Base-by-base conservation (phyloP, 129 eudicot genomes). In the Dittrichia graveolens region DNA sequence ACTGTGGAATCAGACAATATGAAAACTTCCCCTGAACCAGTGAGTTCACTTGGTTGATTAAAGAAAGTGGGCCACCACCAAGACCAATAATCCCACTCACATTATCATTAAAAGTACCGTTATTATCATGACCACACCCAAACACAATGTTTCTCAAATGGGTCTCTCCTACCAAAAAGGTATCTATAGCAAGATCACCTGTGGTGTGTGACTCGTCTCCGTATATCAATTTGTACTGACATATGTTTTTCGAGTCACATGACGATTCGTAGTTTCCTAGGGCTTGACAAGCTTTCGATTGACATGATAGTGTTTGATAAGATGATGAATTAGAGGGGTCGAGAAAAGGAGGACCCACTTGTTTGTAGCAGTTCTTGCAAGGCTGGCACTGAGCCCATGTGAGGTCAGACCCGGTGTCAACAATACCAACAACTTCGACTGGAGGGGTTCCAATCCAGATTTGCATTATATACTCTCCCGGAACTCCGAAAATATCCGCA, bases 331-430 rank as follows among this genome's bases (percentile, higher is more conserved):
- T 59, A 0, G 18, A 6, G 3, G 98, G 95, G 5, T 78, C 72
- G 7, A 89, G 85, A 14, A 82, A 14, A 0, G 96, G 92, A 5
- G 92, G 89, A 3, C 39, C 5, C 5, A 5, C 13, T 81, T 89
- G 98, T 7, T 84, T 67, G 83, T 59, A 88, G 54, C 93, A 91
- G 1, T 74, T 6, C 1, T 18, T 4, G 61, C 97, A 91, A 0
- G 96, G 93, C 24, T 45, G 12, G 65, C 97, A 91, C 18, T 88
- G 96, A 19, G 80, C 77, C 96, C 97, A 88, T 0, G 84, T 71
- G 15, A 91, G 76, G 43, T 91, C 96, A 10, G 91, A 84, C 37
- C 97, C 97, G 0, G 96, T 88, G 65, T 91, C 97, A 3, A 74
- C 96, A 10, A 88, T 70, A 16, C 62, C 93, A 2, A 77, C 34